Percentiles rank a stretch among this genome's conserved stretches.
phyloP scores from a whole-genome alignment of 176 grass and related monocot species.

The Metroxylon sagu region DNA sequence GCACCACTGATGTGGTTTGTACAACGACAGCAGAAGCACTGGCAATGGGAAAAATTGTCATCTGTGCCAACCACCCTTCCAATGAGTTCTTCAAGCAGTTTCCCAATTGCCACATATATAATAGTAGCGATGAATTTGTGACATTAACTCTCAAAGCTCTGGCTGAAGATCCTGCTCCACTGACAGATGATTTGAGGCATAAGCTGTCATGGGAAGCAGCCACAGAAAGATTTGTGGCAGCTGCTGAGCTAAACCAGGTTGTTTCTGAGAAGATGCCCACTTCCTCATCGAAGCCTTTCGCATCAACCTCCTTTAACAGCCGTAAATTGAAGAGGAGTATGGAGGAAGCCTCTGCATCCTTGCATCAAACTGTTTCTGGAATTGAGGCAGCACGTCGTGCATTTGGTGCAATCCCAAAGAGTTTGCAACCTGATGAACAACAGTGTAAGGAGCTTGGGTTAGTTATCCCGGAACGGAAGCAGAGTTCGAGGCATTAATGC shows the following conservation, averaged over 20 bases:
- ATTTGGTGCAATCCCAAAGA: slow-evolving; percentile 76
- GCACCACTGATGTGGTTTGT: slow-evolving; percentile 92
- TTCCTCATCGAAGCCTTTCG: slow-evolving; percentile 6
- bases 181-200: slow-evolving; percentile 45
- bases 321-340: slow-evolving; percentile 53
- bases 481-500: background rate
- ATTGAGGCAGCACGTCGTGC: slow-evolving; percentile 57
- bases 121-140: slow-evolving; percentile 71
- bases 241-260: slow-evolving; percentile 44
- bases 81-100: slow-evolving; percentile 99
- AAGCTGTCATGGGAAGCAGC: slow-evolving; percentile 93
- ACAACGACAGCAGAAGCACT: slow-evolving; percentile 87
- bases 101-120: slow-evolving; percentile 73
- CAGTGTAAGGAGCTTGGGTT: slow-evolving; percentile 60
- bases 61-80: slow-evolving; percentile 89
- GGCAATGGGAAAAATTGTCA: slow-evolving; percentile 94
- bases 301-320: slow-evolving; percentile 45
- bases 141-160: slow-evolving; percentile 56
- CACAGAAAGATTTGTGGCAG: slow-evolving; percentile 59
- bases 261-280: background rate
- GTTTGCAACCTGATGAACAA: slow-evolving; percentile 58
- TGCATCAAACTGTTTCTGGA: slow-evolving; percentile 79
- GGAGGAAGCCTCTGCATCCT: slow-evolving; percentile 59
- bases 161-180: slow-evolving; percentile 53
- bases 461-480: slow-evolving; percentile 19